Percentiles rank a stretch among this genome's conserved stretches.
Conservation (phyloP, 495 filamentous ascomycete genomes). For the Bacidia rubella region DNA sequence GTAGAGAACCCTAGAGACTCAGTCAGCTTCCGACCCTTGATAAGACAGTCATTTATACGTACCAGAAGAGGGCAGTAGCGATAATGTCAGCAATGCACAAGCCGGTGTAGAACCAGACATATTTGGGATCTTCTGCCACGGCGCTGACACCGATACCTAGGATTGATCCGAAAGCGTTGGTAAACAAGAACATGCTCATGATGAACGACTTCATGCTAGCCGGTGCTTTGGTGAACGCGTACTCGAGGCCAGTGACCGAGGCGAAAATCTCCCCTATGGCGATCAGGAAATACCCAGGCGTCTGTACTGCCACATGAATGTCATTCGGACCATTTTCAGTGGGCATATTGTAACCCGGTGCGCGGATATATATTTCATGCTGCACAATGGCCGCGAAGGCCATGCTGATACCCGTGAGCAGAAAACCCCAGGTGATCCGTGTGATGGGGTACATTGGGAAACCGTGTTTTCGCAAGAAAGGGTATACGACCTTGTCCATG, state of each 20-base stretch:
- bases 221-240: conserved; percentile 70
- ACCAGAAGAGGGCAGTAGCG: conserved; percentile 33
- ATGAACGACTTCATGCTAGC: conserved; percentile 48
- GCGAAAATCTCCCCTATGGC: conserved; percentile 65
- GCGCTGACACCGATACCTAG: conserved; percentile 32
- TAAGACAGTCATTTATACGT: background rate
- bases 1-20: background rate
- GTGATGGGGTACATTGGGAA: conserved; percentile 62
- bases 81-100: conserved; percentile 25
- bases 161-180: conserved; percentile 26
- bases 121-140: conserved; percentile 27
- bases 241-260: conserved; percentile 50
- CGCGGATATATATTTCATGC: conserved; percentile 54
- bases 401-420: conserved; percentile 47
- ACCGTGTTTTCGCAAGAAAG: conserved; percentile 43
- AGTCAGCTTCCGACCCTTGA: background rate
- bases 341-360: conserved; percentile 41
- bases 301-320: conserved; percentile 53
- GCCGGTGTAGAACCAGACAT: conserved; percentile 15
- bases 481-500: conserved; percentile 56
- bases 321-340: conserved; percentile 31
- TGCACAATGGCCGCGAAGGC: conserved; percentile 52
- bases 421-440: conserved; percentile 57
- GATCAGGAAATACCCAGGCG: conserved; percentile 49
- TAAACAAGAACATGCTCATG: conserved; percentile 26